phyloP scores from a whole-genome alignment of 2,329 filamentous ascomycete species.

The Epichloe aotearoae region DNA sequence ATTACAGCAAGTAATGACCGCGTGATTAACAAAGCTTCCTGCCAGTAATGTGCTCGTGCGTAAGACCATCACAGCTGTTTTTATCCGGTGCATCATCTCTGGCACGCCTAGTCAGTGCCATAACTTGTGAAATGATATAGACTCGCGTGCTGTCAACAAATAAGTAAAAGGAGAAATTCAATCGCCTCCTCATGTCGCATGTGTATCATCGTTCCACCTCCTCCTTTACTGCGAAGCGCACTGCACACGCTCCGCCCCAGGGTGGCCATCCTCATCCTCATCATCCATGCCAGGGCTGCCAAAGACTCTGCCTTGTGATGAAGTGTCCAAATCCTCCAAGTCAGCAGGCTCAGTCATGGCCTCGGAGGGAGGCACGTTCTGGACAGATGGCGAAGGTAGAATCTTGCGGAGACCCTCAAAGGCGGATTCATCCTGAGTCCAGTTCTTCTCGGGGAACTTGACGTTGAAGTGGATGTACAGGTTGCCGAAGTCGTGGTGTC shows the following conservation, averaged over 20 bases:
- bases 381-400: conserved; percentile 55
- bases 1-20: conserved; percentile 6
- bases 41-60: conserved; percentile 3
- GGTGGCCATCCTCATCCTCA: conserved; percentile 67
- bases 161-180: neutral
- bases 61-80: conserved; percentile 6
- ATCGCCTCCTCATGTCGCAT: neutral
- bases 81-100: conserved; percentile 8
- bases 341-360: conserved; percentile 85
- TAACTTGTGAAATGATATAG: neutral
- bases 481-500: conserved; percentile 92
- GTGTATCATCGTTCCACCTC: neutral
- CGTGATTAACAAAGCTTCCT: conserved; percentile 5
- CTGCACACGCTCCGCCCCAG: conserved; percentile 69
- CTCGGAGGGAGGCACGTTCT: conserved; percentile 59
- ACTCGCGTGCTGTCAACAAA: neutral
- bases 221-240: conserved; percentile 70
- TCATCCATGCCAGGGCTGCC: conserved; percentile 50
- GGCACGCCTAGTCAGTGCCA: neutral
- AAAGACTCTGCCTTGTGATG: conserved; percentile 51
- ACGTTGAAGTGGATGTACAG: conserved; percentile 96
- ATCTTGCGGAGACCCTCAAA: conserved; percentile 72
- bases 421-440: conserved; percentile 51
- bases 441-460: conserved; percentile 81
- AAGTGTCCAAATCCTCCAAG: conserved; percentile 71